Conservation (phyloP, 163 green algal genomes). For the Volvox carteri region DNA sequence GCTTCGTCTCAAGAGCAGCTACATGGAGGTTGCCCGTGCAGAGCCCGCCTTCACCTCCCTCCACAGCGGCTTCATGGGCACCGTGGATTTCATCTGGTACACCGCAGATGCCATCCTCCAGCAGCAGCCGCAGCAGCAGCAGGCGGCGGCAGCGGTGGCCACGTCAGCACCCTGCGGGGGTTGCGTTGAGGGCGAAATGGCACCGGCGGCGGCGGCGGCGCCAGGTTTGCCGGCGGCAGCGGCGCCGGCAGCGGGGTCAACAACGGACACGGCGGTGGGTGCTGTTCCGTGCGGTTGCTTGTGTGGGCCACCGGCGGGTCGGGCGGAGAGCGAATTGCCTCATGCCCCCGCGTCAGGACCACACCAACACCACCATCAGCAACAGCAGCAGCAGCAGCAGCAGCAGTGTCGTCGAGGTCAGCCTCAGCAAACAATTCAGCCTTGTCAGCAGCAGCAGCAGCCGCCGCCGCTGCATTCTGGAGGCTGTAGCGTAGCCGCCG, state of each 20-base stretch:
- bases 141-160: background rate
- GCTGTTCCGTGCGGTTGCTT: background rate
- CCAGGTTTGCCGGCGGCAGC: conserved; percentile 1
- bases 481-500: background rate
- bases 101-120: conserved; percentile 22
- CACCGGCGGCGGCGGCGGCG: too few species aligned
- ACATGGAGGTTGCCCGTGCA: conserved; percentile 13
- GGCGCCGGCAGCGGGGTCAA: background rate
- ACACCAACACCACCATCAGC: too few species aligned
- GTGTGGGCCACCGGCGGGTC: too few species aligned
- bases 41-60: conserved; percentile 81
- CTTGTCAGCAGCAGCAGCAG: background rate
- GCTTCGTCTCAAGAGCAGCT: conserved; percentile 46
- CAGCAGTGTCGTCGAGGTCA: too few species aligned
- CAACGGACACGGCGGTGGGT: background rate
- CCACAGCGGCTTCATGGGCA: conserved; percentile 82
- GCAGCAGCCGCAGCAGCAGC: background rate
- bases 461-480: background rate
- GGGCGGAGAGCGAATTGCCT: too few species aligned
- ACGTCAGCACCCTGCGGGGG: too few species aligned
- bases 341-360: too few species aligned
- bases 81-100: conserved; percentile 87
- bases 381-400: too few species aligned
- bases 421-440: too few species aligned
- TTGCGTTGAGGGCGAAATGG: background rate